phyloP scores from a whole-genome alignment of 2,329 filamentous ascomycete species.

The Talaromyces sp. region DNA sequence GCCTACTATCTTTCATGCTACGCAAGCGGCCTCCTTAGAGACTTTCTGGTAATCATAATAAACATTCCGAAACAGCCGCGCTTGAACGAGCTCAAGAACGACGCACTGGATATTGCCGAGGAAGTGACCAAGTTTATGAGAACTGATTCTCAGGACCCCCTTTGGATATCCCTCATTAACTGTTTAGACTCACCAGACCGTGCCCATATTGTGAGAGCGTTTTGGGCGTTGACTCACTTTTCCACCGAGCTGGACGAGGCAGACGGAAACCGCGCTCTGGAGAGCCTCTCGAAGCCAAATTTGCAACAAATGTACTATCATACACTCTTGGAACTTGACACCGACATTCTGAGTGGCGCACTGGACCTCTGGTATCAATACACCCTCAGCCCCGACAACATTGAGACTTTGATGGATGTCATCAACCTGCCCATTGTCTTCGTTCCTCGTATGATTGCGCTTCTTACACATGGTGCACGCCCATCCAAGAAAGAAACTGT shows the following conservation, averaged over 20 bases:
- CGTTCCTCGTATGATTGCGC: slow-evolving; percentile 75
- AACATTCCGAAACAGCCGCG: slow-evolving; percentile 71
- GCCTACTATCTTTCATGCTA: slow-evolving; percentile 78
- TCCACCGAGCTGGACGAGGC: slow-evolving; percentile 82
- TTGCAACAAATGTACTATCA: slow-evolving; percentile 57
- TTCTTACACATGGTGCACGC: slow-evolving; percentile 75
- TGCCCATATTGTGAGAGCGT: slow-evolving; percentile 75
- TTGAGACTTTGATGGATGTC: slow-evolving; percentile 58
- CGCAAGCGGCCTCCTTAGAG: slow-evolving; percentile 65
- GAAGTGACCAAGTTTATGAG: slow-evolving; percentile 81
- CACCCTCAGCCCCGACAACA: slow-evolving; percentile 81
- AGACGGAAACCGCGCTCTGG: slow-evolving; percentile 64
- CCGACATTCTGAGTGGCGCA: slow-evolving; percentile 83
- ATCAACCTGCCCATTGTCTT: slow-evolving; percentile 52
- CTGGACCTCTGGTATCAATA: slow-evolving; percentile 97
- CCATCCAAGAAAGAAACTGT: slow-evolving; percentile 63
- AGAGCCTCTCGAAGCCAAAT: slow-evolving; percentile 66
- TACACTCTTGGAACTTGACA: slow-evolving; percentile 63
- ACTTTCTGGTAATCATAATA: slow-evolving; percentile 80
- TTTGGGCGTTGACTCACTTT: slow-evolving; percentile 82
- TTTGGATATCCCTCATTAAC: slow-evolving; percentile 70
- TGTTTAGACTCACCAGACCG: slow-evolving; percentile 72
- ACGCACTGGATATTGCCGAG: slow-evolving; percentile 88
- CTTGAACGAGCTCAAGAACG: slow-evolving; percentile 83
- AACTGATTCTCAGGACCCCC: slow-evolving; percentile 70